Evolutionary conservation across 2,329 filamentous ascomycete genomes (phyloP).

Genomic region (Aspergillus sp.): DNA sequence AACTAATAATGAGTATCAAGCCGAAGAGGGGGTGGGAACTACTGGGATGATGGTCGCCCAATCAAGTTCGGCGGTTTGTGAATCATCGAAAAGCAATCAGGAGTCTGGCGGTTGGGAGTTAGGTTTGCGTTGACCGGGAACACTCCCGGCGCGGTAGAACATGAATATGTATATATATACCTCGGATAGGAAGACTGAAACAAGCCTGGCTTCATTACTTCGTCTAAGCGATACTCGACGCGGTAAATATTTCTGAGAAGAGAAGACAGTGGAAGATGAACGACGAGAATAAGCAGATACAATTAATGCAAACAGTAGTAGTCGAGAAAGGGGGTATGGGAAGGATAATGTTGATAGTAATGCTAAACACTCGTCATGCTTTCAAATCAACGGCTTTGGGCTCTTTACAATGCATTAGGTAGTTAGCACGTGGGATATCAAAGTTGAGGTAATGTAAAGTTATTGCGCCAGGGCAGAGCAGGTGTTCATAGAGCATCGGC

Average conservation of each 20-base stretch:
- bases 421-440: slow-evolving; percentile 11
- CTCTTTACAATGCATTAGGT: slow-evolving; percentile 16
- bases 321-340: slow-evolving; percentile 15
- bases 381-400: neutral
- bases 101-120: neutral
- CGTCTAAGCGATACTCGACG: neutral
- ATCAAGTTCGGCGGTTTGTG: too few species aligned
- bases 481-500: slow-evolving; percentile 32
- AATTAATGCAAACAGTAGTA: slow-evolving; percentile 6
- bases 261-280: neutral
- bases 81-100: too few species aligned
- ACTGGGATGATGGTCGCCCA: too few species aligned
- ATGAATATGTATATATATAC: neutral
- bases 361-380: slow-evolving; percentile 14
- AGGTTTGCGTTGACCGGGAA: neutral
- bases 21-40: too few species aligned
- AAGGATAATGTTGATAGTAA: slow-evolving; percentile 1
- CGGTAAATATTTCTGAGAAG: neutral
- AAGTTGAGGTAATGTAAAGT: neutral
- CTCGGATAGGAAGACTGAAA: neutral
- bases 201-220: slow-evolving; percentile 3
- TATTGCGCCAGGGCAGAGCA: neutral
- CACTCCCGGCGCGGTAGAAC: neutral
- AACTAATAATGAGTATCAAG: too few species aligned
- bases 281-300: neutral